Evolutionary conservation across 1,139 yeast species (phyloP).

Genomic region (Saccharomyces hybrid): DNA sequence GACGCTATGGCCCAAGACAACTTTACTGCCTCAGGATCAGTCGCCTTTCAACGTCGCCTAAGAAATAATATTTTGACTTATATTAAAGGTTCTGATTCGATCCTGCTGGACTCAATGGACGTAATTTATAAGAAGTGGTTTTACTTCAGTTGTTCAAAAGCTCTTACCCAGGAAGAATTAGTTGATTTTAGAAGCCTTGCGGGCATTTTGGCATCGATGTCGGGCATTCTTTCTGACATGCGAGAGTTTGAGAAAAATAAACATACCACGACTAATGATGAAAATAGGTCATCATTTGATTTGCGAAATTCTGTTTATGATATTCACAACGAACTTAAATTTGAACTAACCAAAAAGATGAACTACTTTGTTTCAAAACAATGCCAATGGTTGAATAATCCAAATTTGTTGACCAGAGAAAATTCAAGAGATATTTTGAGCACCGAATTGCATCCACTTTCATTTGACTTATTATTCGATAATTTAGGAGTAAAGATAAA

Average conservation of each 20-base stretch:
- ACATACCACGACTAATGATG: constrained; percentile 8
- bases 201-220: constrained; percentile 52
- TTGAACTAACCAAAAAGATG: too few relatives aligned
- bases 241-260: constrained; percentile 23
- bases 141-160: constrained; percentile 7
- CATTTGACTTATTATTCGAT: too few relatives aligned
- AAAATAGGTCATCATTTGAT: constrained; percentile 4
- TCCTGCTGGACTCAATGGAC: constrained; percentile 57
- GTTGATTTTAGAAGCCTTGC: constrained; percentile 52
- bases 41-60: constrained; percentile 66
- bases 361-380: too few relatives aligned
- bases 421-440: too few relatives aligned
- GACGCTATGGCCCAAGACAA: constrained; percentile 47
- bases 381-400: too few relatives aligned
- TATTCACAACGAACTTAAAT: background rate
- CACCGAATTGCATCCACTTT: too few relatives aligned
- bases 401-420: too few relatives aligned
- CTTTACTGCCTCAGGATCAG: constrained; percentile 66
- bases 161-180: constrained; percentile 25
- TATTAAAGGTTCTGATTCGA: constrained; percentile 49
- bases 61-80: constrained; percentile 46
- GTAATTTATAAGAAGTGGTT: constrained; percentile 52
- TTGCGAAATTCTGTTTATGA: constrained; percentile 19
- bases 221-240: constrained; percentile 46
- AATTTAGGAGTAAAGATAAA: too few relatives aligned